These are phyloP conservation scores for Pyrus pyrifolia DNA, from an alignment of 306 rosid genomes.

Conservation along the genomic window DNA sequence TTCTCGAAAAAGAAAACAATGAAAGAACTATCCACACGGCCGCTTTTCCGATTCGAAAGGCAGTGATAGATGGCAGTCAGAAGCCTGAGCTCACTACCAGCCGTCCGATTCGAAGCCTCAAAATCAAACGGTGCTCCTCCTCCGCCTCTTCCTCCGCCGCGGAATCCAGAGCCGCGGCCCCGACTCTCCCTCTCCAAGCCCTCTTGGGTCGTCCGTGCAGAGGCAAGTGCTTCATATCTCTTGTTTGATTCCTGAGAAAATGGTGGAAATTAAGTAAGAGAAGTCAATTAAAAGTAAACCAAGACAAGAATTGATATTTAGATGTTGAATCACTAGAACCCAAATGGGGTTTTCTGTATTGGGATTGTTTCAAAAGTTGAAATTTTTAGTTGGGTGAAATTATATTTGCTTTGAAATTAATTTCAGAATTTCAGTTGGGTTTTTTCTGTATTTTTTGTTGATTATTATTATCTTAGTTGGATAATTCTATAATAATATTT, in stretches of 20 bases:
- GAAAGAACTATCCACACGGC: no score
- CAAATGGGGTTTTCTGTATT: neutral
- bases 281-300: neutral
- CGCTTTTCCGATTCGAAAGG: neutral
- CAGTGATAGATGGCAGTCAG: constrained; percentile 4
- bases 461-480: neutral
- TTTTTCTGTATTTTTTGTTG: neutral
- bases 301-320: neutral
- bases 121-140: constrained; percentile 34
- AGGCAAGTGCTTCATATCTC: constrained; percentile 28
- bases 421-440: neutral
- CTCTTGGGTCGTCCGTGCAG: constrained; percentile 73
- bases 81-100: constrained; percentile 12
- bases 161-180: constrained; percentile 26
- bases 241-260: neutral
- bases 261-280: neutral
- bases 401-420: neutral
- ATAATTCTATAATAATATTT: neutral
- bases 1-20: no score
- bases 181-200: constrained; percentile 58
- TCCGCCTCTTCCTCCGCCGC: constrained; percentile 32
- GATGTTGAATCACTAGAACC: neutral
- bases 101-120: constrained; percentile 43
- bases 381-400: neutral
- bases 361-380: neutral